Conservation (phyloP, 73 alveolate genomes). For the Loxodes magnus region DNA sequence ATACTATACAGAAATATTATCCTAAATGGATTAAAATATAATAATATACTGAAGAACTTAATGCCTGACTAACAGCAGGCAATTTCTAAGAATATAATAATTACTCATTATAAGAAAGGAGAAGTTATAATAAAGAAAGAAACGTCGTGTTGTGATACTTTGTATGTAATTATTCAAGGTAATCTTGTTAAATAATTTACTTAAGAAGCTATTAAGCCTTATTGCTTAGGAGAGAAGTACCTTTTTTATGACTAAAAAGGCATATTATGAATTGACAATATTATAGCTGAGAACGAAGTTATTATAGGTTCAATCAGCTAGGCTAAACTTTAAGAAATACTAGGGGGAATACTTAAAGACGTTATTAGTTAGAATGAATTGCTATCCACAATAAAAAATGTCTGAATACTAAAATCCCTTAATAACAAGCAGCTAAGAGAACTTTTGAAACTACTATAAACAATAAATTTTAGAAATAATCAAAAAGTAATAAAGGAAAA, state of each 20-base stretch:
- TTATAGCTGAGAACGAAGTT: background rate
- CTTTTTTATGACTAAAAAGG: background rate
- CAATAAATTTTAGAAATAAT: background rate
- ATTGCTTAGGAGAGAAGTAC: background rate
- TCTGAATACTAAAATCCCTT: background rate
- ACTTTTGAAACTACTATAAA: background rate
- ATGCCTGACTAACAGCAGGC: background rate
- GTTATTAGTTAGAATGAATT: background rate
- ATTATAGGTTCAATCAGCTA: background rate
- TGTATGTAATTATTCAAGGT: background rate
- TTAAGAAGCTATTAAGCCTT: background rate
- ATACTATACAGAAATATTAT: background rate
- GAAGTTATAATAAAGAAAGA: background rate
- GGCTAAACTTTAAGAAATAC: background rate
- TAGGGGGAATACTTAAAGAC: slow-evolving; percentile 2
- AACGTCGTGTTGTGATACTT: background rate
- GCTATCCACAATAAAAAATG: background rate
- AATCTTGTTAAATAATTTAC: background rate
- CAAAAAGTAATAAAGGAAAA: background rate
- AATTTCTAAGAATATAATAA: background rate
- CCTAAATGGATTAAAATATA: background rate
- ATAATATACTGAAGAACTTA: background rate
- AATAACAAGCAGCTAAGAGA: background rate
- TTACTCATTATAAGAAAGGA: background rate
- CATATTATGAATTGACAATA: background rate